Evolutionary conservation across 1,284 basidiomycete species (phyloP).

Genomic region (Microbotryum silenes-acaulis): DNA sequence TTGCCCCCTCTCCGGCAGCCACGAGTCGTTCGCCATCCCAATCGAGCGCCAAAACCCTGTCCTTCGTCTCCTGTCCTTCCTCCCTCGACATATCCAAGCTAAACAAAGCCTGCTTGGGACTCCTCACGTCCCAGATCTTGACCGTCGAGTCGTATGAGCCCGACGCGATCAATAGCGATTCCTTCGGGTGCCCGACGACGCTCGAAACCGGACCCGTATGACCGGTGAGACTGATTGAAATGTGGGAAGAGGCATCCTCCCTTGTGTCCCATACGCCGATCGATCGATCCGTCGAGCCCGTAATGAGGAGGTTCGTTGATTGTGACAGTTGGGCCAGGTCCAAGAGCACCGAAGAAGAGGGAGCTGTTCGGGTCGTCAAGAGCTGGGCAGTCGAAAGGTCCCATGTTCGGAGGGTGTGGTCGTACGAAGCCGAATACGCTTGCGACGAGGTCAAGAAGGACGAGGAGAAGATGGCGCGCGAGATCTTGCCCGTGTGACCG

Average conservation of each 20-base stretch:
- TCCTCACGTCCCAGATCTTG: constrained; percentile 76
- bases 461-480: constrained; percentile 51
- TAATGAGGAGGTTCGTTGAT: constrained; percentile 42
- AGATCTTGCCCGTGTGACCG: constrained; percentile 65
- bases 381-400: constrained; percentile 42
- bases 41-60: constrained; percentile 50
- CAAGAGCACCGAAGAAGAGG: constrained; percentile 36
- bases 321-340: constrained; percentile 43
- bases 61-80: constrained; percentile 26
- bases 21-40: constrained; percentile 67
- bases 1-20: constrained; percentile 64
- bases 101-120: constrained; percentile 54
- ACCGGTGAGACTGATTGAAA: constrained; percentile 50
- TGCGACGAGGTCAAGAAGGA: constrained; percentile 19
- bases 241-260: constrained; percentile 44
- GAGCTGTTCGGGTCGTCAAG: neutral
- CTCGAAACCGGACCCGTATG: constrained; percentile 70
- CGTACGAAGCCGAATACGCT: constrained; percentile 42
- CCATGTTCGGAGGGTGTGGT: constrained; percentile 47
- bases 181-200: constrained; percentile 53
- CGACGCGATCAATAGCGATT: constrained; percentile 61
- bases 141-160: constrained; percentile 76
- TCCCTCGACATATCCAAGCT: constrained; percentile 33
- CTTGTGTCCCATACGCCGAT: constrained; percentile 48
- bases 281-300: constrained; percentile 47